Base-by-base conservation (phyloP, 371 early-diverging fungal genomes). In the Mortierella sp. region DNA sequence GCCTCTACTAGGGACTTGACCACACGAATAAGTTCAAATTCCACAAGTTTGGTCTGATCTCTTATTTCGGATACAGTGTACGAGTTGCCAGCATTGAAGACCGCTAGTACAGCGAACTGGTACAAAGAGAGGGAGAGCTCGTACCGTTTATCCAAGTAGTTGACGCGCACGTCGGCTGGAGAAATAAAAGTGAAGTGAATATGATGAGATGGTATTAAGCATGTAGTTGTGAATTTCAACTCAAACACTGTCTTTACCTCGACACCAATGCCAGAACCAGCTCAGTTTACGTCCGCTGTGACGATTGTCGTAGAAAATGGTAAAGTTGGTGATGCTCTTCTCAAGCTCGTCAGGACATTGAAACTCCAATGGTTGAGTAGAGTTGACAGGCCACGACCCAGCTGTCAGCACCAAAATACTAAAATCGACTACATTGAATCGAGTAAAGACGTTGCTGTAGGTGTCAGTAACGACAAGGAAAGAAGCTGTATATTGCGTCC, bases 371-470 rank as follows among this genome's bases (percentile, higher is more conserved):
- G 87, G 82, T 12, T 86, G 86, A 17, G 87, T 83, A 58, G 89
- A 88, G 34, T 90, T 87, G 37, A 96, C 75, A 8, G 97, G 97
- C 97, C 97, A 97, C 2, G 96, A 93, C 53, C 97, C 97, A 5
- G 94, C 91, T 32, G 96, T 96, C 37, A 97, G 82, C 0, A 97
- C 93, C 43, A 93, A 76, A 19, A 93, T 89, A 55, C 90, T 86
- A 74, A 93, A 93, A 59, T 93, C 95, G 31, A 92, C 93, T 92
- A 70, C 29, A 35, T 13, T 28, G 2, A 29, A 22, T 12, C 37
- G 51, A 28, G 45, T 43, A 55, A 56, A 35, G 2, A 47, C 3
- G 32, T 0, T 8, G 69, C 23, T 40, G n/a, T n/a, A 3, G 15
- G 1, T 17, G 40, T 49, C 3, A 66, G 57, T 26, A 42, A 26